phyloP scores from a whole-genome alignment of 441 rosid genomes.

The Erodium chrysanthum region DNA sequence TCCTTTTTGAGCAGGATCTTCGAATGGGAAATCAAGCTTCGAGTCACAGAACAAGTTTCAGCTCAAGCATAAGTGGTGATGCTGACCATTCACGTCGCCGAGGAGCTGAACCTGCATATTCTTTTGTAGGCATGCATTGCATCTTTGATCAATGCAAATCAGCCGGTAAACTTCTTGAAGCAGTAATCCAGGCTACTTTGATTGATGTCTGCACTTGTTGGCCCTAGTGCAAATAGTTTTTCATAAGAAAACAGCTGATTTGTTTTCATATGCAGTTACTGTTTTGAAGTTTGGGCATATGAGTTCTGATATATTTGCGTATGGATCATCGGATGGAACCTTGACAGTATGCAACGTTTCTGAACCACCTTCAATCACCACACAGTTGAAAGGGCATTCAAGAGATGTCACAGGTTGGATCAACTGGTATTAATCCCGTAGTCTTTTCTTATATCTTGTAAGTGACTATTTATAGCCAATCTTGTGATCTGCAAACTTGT shows the following conservation, averaged over 20 bases:
- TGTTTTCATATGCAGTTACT: slow-evolving; percentile 47
- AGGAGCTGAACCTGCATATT: slow-evolving; percentile 71
- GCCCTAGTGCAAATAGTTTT: slow-evolving; percentile 1
- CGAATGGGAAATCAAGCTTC: slow-evolving; percentile 50
- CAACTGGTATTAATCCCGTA: slow-evolving; percentile 54
- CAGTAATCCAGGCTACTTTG: not conserved
- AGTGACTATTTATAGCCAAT: slow-evolving; percentile 1
- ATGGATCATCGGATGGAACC: slow-evolving; percentile 89
- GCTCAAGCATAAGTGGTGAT: slow-evolving; percentile 61
- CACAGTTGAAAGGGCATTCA: slow-evolving; percentile 66
- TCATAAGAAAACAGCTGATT: slow-evolving; percentile 15
- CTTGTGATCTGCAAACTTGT: not conserved
- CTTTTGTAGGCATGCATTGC: slow-evolving; percentile 95
- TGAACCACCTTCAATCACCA: slow-evolving; percentile 60
- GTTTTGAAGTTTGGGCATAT: slow-evolving; percentile 89
- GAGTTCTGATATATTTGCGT: slow-evolving; percentile 89
- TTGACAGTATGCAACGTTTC: slow-evolving; percentile 70
- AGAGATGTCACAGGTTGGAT: slow-evolving; percentile 99
- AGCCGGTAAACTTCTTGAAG: slow-evolving; percentile 40
- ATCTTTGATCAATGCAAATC: slow-evolving; percentile 94
- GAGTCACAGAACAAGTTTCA: slow-evolving; percentile 64
- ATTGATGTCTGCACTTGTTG: not conserved
- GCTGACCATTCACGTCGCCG: slow-evolving; percentile 44
- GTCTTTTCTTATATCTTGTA: slow-evolving; percentile 31
- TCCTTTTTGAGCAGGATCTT: slow-evolving; percentile 46